These are phyloP conservation scores for Xerocomus potaroensis DNA, from an alignment of 768 basidiomycete genomes.

Conservation along the genomic window DNA sequence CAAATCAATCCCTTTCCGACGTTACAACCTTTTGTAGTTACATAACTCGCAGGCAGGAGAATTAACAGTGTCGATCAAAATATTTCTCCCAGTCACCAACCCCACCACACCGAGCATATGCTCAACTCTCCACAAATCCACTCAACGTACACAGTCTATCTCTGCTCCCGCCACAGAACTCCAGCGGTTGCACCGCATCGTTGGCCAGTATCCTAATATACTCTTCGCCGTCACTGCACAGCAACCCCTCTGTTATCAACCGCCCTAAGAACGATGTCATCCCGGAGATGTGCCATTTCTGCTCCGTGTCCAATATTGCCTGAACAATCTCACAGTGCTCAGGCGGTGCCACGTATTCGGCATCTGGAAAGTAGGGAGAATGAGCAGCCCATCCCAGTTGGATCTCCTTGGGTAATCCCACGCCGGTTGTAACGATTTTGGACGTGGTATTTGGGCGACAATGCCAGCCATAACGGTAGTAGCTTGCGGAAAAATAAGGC, in stretches of 20 bases:
- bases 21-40: too few relatives aligned
- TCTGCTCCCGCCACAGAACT: slow-evolving; percentile 51
- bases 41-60: too few relatives aligned
- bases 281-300: slow-evolving; percentile 51
- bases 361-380: slow-evolving; percentile 53
- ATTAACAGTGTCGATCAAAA: slow-evolving; percentile 36
- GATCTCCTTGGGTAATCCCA: slow-evolving; percentile 19
- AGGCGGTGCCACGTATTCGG: slow-evolving; percentile 44
- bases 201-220: slow-evolving; percentile 75
- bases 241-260: slow-evolving; percentile 70
- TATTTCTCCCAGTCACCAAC: slow-evolving; percentile 71
- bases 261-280: slow-evolving; percentile 73
- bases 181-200: slow-evolving; percentile 60
- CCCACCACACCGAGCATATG: slow-evolving; percentile 62
- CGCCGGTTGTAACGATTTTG: neutral
- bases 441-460: neutral
- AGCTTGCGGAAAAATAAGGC: slow-evolving; percentile 14
- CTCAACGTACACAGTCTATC: slow-evolving; percentile 62
- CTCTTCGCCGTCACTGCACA: slow-evolving; percentile 37
- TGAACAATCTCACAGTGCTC: slow-evolving; percentile 50
- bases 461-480: slow-evolving; percentile 11
- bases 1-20: too few relatives aligned
- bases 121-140: slow-evolving; percentile 67
- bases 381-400: slow-evolving; percentile 53
- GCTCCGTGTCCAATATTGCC: slow-evolving; percentile 34